Evolutionary conservation across 768 basidiomycete genomes (phyloP).

Genomic region (Boletus barrowsii): DNA sequence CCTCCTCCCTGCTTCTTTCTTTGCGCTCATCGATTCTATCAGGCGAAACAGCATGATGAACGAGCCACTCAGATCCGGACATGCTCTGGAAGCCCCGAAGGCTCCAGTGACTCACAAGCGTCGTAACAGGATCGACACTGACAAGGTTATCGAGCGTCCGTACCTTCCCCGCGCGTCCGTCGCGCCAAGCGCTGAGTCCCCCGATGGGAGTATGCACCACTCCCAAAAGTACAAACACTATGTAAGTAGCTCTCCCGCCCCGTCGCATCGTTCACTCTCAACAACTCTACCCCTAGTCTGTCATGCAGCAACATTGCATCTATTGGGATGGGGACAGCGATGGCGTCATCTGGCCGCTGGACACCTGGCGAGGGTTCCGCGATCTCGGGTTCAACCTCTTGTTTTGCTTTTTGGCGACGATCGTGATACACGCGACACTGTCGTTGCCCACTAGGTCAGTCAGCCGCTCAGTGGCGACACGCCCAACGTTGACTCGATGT

Average conservation of each 20-base stretch:
- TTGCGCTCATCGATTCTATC: slow-evolving; percentile 17
- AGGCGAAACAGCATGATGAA: slow-evolving; percentile 19
- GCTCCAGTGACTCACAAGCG: slow-evolving; percentile 24
- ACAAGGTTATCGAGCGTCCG: slow-evolving; percentile 24
- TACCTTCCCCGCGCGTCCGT: slow-evolving; percentile 29
- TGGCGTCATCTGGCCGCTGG: slow-evolving; percentile 43
- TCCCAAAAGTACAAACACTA: slow-evolving; percentile 17
- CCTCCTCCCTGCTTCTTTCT: slow-evolving; percentile 18
- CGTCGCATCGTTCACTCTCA: neutral
- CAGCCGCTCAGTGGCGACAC: neutral
- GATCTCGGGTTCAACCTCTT: slow-evolving; percentile 41
- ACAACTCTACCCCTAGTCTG: slow-evolving; percentile 24
- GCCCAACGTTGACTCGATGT: neutral
- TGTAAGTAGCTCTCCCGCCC: slow-evolving; percentile 13
- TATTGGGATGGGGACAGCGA: slow-evolving; percentile 43
- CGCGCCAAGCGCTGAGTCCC: slow-evolving; percentile 25
- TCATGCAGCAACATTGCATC: slow-evolving; percentile 40
- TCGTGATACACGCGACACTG: slow-evolving; percentile 35
- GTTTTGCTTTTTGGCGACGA: slow-evolving; percentile 32
- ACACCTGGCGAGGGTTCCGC: slow-evolving; percentile 42
- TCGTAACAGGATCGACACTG: slow-evolving; percentile 24
- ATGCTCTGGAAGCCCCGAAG: slow-evolving; percentile 14
- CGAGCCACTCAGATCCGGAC: slow-evolving; percentile 14
- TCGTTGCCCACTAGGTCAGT: slow-evolving; percentile 35
- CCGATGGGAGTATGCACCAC: slow-evolving; percentile 19